Conservation (phyloP, 2,329 filamentous ascomycete species). For the Lachnellula occidentalis region DNA sequence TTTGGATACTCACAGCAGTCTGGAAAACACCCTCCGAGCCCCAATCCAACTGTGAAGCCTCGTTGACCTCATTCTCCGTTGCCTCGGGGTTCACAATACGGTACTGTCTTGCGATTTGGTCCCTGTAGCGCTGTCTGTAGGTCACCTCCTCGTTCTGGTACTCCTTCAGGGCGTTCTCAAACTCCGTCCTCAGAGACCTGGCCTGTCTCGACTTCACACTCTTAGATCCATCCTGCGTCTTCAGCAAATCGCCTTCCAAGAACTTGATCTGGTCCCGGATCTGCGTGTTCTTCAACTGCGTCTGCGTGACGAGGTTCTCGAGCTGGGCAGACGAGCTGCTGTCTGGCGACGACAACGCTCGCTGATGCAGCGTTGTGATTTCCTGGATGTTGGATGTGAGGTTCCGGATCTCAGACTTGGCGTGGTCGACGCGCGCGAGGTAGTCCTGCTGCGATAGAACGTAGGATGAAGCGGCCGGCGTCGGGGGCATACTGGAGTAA, state of each 20-base stretch:
- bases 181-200: slow-evolving; percentile 67
- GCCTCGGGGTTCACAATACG: slow-evolving; percentile 77
- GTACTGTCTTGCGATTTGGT: slow-evolving; percentile 76
- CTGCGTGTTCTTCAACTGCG: slow-evolving; percentile 65
- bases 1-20: slow-evolving; percentile 58
- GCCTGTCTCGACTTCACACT: slow-evolving; percentile 66
- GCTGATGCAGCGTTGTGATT: slow-evolving; percentile 67
- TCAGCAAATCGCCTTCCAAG: slow-evolving; percentile 64
- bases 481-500: slow-evolving; percentile 24
- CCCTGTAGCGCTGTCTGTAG: slow-evolving; percentile 66
- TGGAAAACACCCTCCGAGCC: slow-evolving; percentile 77
- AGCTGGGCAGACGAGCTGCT: slow-evolving; percentile 42
- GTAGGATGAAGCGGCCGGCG: slow-evolving; percentile 26
- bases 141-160: slow-evolving; percentile 67
- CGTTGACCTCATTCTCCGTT: slow-evolving; percentile 63
- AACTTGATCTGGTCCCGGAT: slow-evolving; percentile 77
- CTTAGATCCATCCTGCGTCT: slow-evolving; percentile 55
- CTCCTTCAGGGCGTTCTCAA: slow-evolving; percentile 64
- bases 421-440: slow-evolving; percentile 59
- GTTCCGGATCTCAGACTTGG: slow-evolving; percentile 62
- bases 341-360: slow-evolving; percentile 62
- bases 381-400: slow-evolving; percentile 62
- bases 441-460: slow-evolving; percentile 61
- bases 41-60: slow-evolving; percentile 67
- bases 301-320: slow-evolving; percentile 63